Evolutionary conservation across 2,329 filamentous ascomycete genomes (phyloP).

Genomic region (Ophiostoma ips): DNA sequence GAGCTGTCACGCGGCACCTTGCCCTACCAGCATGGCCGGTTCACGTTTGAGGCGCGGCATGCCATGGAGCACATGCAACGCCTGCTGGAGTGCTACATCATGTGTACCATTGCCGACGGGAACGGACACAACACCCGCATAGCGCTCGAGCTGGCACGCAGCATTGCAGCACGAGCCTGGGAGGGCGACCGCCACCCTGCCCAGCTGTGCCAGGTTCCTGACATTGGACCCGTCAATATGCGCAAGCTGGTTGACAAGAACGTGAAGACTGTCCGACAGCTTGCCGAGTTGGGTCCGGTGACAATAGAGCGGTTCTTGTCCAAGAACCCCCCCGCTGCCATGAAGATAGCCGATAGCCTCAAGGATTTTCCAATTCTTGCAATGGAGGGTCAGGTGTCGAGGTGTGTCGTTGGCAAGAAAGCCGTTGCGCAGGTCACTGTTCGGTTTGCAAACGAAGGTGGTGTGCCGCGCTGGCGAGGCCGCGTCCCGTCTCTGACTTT

Average conservation of each 20-base stretch:
- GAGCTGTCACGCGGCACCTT: slow-evolving; percentile 50
- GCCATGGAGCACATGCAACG: slow-evolving; percentile 58
- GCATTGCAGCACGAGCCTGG: slow-evolving; percentile 63
- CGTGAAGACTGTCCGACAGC: slow-evolving; percentile 55
- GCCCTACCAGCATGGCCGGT: slow-evolving; percentile 27
- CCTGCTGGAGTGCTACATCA: slow-evolving; percentile 60
- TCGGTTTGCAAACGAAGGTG: slow-evolving; percentile 54
- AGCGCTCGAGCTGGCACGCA: slow-evolving; percentile 64
- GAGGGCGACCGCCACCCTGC: slow-evolving; percentile 51
- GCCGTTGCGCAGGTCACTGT: slow-evolving; percentile 41
- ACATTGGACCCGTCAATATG: slow-evolving; percentile 62
- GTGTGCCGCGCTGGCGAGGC: slow-evolving; percentile 47
- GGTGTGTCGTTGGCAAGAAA: slow-evolving; percentile 20
- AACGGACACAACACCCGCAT: slow-evolving; percentile 56
- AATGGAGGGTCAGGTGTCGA: slow-evolving; percentile 21
- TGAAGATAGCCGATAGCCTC: slow-evolving; percentile 49
- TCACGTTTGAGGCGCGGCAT: slow-evolving; percentile 45
- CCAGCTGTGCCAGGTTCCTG: slow-evolving; percentile 71
- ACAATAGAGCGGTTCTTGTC: slow-evolving; percentile 65
- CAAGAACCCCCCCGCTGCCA: slow-evolving; percentile 72
- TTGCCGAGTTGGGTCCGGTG: slow-evolving; percentile 52
- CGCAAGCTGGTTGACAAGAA: slow-evolving; percentile 59
- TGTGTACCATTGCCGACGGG: slow-evolving; percentile 45
- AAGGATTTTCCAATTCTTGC: slow-evolving; percentile 52
- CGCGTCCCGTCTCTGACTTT: slow-evolving; percentile 58